Percentiles rank a stretch among this genome's conserved stretches.
Evolutionary conservation across 805 yeast genomes (phyloP).

Genomic region (Kazachstania bromeliacearum): DNA sequence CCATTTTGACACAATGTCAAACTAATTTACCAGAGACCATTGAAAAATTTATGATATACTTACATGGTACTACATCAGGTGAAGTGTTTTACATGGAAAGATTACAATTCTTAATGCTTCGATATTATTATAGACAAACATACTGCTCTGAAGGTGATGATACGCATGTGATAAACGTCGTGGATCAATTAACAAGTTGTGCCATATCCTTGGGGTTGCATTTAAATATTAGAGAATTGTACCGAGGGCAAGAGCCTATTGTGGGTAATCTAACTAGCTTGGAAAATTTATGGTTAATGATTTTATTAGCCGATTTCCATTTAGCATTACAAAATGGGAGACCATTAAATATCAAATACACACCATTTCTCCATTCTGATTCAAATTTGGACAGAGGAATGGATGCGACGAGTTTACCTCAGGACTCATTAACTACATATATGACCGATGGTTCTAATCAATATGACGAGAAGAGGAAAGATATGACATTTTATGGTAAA

Average conservation of each 20-base stretch:
- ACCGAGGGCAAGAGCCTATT: slow-evolving; percentile 7
- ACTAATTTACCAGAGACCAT: slow-evolving; percentile 13
- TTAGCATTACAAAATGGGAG: slow-evolving; percentile 20
- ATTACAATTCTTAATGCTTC: slow-evolving; percentile 19
- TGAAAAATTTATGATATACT: slow-evolving; percentile 11
- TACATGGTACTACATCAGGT: slow-evolving; percentile 21
- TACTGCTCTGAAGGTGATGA: slow-evolving; percentile 17
- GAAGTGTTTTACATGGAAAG: slow-evolving; percentile 23
- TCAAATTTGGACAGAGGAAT: background rate
- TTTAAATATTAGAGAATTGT: slow-evolving; percentile 12
- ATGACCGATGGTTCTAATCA: background rate
- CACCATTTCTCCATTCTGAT: slow-evolving; percentile 4
- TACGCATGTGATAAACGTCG: slow-evolving; percentile 13
- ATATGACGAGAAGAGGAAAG: no score
- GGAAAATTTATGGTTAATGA: slow-evolving; percentile 22
- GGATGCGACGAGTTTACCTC: background rate
- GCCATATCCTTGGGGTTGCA: slow-evolving; percentile 20
- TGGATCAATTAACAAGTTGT: slow-evolving; percentile 10
- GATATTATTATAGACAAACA: slow-evolving; percentile 4
- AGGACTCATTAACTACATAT: background rate
- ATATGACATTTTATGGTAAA: slow-evolving; percentile 7
- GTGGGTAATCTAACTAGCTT: slow-evolving; percentile 17
- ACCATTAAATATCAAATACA: slow-evolving; percentile 10
- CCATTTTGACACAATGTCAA: slow-evolving; percentile 12
- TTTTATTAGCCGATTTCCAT: slow-evolving; percentile 17